Evolutionary conservation across 176 grass and related monocot genomes (phyloP).

Genomic region (Bolboschoenus planiculmis): DNA sequence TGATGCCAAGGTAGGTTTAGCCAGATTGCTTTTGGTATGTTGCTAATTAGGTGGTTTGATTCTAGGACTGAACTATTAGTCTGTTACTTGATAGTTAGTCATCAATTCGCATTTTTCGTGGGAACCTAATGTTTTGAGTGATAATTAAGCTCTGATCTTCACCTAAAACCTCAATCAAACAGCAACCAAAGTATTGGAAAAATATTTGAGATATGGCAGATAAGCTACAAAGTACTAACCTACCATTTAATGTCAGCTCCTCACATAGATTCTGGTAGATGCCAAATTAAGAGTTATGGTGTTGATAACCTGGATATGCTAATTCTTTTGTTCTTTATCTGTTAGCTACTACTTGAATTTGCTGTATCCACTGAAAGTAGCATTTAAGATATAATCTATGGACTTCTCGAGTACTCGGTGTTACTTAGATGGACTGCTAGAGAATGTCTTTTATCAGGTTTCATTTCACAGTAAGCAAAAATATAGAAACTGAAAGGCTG

Average conservation of each 20-base stretch:
- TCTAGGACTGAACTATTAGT: slow-evolving; percentile 1
- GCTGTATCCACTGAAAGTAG: not conserved
- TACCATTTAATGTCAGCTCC: not conserved
- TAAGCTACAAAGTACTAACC: not conserved
- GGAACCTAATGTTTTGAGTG: not conserved
- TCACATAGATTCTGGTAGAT: not conserved
- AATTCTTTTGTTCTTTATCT: not conserved
- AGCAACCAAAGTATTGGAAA: not conserved
- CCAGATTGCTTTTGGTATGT: slow-evolving; percentile 9
- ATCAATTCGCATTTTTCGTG: slow-evolving; percentile 1
- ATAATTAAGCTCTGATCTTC: not conserved
- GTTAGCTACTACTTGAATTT: not conserved
- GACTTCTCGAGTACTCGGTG: not conserved
- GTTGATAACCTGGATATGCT: not conserved
- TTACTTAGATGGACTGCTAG: not conserved
- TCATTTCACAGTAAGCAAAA: not conserved
- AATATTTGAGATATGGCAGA: not conserved
- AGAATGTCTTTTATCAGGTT: not conserved
- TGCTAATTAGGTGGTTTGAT: slow-evolving; percentile 10
- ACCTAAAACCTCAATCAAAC: not conserved
- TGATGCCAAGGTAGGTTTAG: slow-evolving; percentile 59
- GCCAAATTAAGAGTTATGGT: not conserved
- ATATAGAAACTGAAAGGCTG: not conserved
- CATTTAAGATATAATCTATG: not conserved
- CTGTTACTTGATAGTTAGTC: not conserved